These are phyloP conservation scores for Fusarium nygamai DNA, from an alignment of 2,329 filamentous ascomycete genomes.

Conservation along the genomic window DNA sequence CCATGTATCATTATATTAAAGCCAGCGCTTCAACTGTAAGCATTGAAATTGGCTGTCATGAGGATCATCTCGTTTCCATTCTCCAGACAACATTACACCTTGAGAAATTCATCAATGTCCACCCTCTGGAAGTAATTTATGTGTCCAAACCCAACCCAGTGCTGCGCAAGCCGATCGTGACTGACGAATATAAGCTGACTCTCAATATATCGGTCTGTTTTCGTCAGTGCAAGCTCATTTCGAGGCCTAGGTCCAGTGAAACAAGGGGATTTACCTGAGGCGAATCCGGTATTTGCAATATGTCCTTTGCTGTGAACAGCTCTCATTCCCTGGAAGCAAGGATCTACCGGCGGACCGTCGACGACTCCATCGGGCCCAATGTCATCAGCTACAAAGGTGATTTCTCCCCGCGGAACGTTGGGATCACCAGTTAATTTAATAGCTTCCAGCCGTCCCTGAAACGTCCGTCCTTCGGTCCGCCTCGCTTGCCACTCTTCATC, in stretches of 20 bases:
- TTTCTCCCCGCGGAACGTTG: constrained; percentile 87
- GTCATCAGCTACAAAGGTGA: constrained; percentile 82
- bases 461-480: constrained; percentile 59
- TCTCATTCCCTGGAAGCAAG: constrained; percentile 76
- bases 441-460: constrained; percentile 77
- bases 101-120: constrained; percentile 63
- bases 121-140: constrained; percentile 71
- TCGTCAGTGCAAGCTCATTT: background rate
- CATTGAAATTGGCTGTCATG: fast-evolving
- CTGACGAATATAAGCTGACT: constrained; percentile 83
- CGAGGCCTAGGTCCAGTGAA: fast-evolving
- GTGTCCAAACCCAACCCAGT: constrained; percentile 75
- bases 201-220: constrained; percentile 75
- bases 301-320: constrained; percentile 81
- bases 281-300: constrained; percentile 78
- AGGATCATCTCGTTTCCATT: background rate
- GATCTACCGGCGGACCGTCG: constrained; percentile 67
- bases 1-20: no score
- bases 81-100: background rate
- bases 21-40: fast-evolving
- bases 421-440: constrained; percentile 93
- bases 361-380: constrained; percentile 74
- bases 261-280: constrained; percentile 64
- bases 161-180: constrained; percentile 79
- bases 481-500: constrained; percentile 57